These are phyloP conservation scores for Aspergillus ibericus DNA, from an alignment of 2,329 filamentous ascomycete species.

Conservation along the genomic window DNA sequence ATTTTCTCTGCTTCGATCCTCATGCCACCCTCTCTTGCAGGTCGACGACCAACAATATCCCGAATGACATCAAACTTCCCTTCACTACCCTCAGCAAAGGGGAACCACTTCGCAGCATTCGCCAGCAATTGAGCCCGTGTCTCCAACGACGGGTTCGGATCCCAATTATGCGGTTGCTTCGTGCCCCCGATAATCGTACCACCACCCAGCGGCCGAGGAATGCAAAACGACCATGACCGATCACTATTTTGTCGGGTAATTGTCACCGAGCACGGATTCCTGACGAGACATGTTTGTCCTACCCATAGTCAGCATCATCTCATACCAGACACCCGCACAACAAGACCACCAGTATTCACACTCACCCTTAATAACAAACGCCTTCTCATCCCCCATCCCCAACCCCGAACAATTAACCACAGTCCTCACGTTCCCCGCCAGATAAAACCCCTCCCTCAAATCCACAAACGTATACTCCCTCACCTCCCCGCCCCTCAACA, in stretches of 20 bases:
- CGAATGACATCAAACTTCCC: constrained; percentile 44
- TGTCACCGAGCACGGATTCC: constrained; percentile 44
- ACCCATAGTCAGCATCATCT: background rate
- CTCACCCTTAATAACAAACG: constrained; percentile 46
- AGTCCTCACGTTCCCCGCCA: constrained; percentile 34
- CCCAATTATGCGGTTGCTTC: constrained; percentile 61
- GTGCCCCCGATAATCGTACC: constrained; percentile 68
- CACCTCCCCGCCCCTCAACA: constrained; percentile 39
- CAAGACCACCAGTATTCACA: background rate
- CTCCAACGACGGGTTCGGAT: constrained; percentile 49
- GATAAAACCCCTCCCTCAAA: constrained; percentile 39
- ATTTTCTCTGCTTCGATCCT: constrained; percentile 54
- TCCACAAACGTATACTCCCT: constrained; percentile 29
- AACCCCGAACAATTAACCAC: constrained; percentile 49
- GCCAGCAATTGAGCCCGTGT: constrained; percentile 51
- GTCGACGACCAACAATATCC: constrained; percentile 49
- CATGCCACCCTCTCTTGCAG: constrained; percentile 49
- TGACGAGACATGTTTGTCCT: constrained; percentile 51
- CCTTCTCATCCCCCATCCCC: constrained; percentile 44
- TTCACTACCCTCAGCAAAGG: constrained; percentile 37
- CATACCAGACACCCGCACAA: background rate
- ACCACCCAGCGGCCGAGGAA: constrained; percentile 61
- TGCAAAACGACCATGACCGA: constrained; percentile 63
- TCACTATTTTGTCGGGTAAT: constrained; percentile 64
- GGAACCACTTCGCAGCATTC: constrained; percentile 43